These are phyloP conservation scores for Fusarium newnesense DNA, from an alignment of 2,329 filamentous ascomycete species.

Conservation along the genomic window DNA sequence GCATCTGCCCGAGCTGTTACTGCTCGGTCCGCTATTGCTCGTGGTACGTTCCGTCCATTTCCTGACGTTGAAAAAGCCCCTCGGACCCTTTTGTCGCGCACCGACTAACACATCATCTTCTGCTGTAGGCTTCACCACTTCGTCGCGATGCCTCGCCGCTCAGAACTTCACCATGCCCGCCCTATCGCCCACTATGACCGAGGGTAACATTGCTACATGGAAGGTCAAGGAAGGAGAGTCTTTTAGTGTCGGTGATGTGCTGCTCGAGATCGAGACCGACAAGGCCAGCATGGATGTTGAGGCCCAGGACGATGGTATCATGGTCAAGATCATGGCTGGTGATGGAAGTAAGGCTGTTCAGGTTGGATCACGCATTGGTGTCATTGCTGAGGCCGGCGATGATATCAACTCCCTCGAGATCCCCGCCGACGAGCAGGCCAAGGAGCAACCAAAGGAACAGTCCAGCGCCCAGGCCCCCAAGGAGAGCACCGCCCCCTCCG, in stretches of 20 bases:
- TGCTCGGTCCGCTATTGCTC: constrained; percentile 57
- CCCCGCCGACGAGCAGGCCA: constrained; percentile 71
- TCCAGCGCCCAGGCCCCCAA: constrained; percentile 48
- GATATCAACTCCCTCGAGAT: constrained; percentile 80
- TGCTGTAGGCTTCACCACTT: constrained; percentile 70
- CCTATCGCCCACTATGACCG: constrained; percentile 92
- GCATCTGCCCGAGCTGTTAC: constrained; percentile 69
- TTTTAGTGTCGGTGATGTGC: constrained; percentile 84
- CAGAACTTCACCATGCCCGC: constrained; percentile 93
- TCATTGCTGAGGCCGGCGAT: constrained; percentile 84
- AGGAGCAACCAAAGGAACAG: constrained; percentile 75
- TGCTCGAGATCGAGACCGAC: constrained; percentile 93
- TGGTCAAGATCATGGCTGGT: constrained; percentile 82
- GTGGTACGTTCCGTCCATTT: constrained; percentile 63
- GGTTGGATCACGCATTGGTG: constrained; percentile 84
- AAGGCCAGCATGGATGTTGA: constrained; percentile 97
- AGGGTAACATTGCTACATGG: constrained; percentile 88
- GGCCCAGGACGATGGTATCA: constrained; percentile 86
- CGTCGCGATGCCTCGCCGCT: constrained; percentile 72
- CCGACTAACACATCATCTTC: constrained; percentile 34
- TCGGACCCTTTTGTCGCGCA: constrained; percentile 41
- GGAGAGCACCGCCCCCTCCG: constrained; percentile 48
- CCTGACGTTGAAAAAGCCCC: constrained; percentile 16
- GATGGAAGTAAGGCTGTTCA: constrained; percentile 81
- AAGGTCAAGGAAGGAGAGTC: constrained; percentile 87